Evolutionary conservation across 1,284 basidiomycete species (phyloP).

Genomic region (Pseudozyma hubeiensis): DNA sequence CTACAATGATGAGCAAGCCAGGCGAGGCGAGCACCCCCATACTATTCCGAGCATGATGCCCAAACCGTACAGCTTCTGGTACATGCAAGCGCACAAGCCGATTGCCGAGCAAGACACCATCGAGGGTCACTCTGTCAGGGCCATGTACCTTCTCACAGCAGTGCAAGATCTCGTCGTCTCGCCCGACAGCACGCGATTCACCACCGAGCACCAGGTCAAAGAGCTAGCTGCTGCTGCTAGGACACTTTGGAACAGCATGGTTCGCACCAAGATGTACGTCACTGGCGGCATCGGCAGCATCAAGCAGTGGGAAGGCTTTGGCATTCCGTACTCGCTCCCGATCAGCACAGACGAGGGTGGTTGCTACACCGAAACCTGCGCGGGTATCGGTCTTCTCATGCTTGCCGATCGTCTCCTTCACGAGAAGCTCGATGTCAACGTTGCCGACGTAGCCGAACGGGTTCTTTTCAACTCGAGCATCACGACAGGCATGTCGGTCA

Average conservation of each 20-base stretch:
- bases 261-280: constrained; percentile 31
- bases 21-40: constrained; percentile 24
- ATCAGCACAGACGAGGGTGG: constrained; percentile 37
- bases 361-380: constrained; percentile 37
- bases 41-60: constrained; percentile 28
- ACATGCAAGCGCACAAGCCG: constrained; percentile 40
- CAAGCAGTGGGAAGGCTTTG: constrained; percentile 41
- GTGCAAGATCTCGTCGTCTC: constrained; percentile 25
- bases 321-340: constrained; percentile 28
- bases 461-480: constrained; percentile 36
- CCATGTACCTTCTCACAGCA: constrained; percentile 36
- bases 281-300: constrained; percentile 32
- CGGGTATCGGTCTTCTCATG: constrained; percentile 28
- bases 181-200: constrained; percentile 4
- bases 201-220: constrained; percentile 3
- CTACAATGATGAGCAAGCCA: constrained; percentile 33
- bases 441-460: constrained; percentile 35
- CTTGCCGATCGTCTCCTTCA: constrained; percentile 29
- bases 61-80: constrained; percentile 32
- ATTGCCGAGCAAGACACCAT: constrained; percentile 33
- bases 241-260: constrained; percentile 31
- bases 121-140: constrained; percentile 37
- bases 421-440: constrained; percentile 9
- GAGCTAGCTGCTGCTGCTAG: constrained; percentile 8
- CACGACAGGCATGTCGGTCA: constrained; percentile 37